phyloP scores from a whole-genome alignment of 1,139 yeast species.

The Taphrina deformans region DNA sequence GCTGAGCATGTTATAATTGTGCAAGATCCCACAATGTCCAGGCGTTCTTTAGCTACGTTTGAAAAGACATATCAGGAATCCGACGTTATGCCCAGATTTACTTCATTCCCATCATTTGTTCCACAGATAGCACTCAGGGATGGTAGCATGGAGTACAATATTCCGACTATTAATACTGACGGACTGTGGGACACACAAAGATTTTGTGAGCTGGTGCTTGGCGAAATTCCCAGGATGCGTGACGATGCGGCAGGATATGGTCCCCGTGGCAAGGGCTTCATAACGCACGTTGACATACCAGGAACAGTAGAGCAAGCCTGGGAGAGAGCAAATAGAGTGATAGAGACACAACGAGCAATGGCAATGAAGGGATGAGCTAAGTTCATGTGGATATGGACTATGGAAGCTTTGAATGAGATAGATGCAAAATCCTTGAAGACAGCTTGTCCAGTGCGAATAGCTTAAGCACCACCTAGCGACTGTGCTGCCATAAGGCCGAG shows the following conservation, averaged over 20 bases:
- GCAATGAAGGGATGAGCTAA: background rate
- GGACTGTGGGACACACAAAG: constrained; percentile 14
- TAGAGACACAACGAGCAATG: constrained; percentile 4
- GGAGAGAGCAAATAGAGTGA: background rate
- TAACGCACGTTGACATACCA: constrained; percentile 16
- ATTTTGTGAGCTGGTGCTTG: constrained; percentile 18
- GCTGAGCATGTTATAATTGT: constrained; percentile 6
- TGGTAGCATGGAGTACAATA: background rate
- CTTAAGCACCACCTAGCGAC: too few species aligned
- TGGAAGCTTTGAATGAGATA: background rate
- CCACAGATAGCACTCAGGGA: background rate
- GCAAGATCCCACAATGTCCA: constrained; percentile 31
- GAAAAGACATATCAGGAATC: background rate
- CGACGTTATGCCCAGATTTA: background rate
- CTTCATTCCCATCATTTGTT: constrained; percentile 18
- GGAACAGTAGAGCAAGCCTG: constrained; percentile 12
- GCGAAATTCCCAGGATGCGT: constrained; percentile 24
- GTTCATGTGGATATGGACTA: background rate
- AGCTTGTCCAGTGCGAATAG: too few species aligned
- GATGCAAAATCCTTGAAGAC: too few species aligned
- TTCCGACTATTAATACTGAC: background rate
- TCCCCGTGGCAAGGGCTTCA: constrained; percentile 21
- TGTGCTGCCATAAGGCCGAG: too few species aligned
- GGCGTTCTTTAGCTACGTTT: constrained; percentile 23
- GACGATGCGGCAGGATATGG: constrained; percentile 25